Evolutionary conservation across 148 eudicot genomes (phyloP).

Genomic region (Camellia granthamiana): DNA sequence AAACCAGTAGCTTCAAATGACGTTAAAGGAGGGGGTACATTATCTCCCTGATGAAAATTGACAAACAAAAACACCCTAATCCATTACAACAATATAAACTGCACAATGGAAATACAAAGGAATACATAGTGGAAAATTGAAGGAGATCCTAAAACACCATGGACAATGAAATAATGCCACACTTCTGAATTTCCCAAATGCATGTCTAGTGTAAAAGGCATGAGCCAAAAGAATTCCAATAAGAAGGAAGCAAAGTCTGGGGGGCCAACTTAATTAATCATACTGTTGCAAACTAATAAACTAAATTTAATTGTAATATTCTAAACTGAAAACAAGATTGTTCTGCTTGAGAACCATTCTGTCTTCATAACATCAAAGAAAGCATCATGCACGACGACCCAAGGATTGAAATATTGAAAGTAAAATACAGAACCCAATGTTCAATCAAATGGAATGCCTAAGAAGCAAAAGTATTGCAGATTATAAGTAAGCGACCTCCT

Average conservation of each 20-base stretch:
- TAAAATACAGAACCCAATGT: background rate
- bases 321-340: background rate
- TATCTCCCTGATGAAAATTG: constrained; percentile 53
- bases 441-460: background rate
- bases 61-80: constrained; percentile 1
- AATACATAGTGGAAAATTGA: background rate
- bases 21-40: constrained; percentile 71
- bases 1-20: constrained; percentile 84
- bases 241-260: background rate
- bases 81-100: background rate
- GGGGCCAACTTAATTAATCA: too few relatives aligned
- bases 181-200: background rate
- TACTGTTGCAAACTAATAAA: background rate
- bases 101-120: background rate
- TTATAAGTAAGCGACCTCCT: background rate
- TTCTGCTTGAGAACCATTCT: background rate
- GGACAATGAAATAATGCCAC: background rate
- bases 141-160: background rate
- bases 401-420: background rate
- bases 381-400: background rate
- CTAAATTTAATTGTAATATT: background rate
- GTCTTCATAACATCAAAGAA: background rate
- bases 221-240: background rate
- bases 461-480: background rate
- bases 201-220: background rate